Percentiles rank a stretch among this genome's conserved stretches.
phyloP scores from a whole-genome alignment of 768 basidiomycete species.

The Trametes villosa region DNA sequence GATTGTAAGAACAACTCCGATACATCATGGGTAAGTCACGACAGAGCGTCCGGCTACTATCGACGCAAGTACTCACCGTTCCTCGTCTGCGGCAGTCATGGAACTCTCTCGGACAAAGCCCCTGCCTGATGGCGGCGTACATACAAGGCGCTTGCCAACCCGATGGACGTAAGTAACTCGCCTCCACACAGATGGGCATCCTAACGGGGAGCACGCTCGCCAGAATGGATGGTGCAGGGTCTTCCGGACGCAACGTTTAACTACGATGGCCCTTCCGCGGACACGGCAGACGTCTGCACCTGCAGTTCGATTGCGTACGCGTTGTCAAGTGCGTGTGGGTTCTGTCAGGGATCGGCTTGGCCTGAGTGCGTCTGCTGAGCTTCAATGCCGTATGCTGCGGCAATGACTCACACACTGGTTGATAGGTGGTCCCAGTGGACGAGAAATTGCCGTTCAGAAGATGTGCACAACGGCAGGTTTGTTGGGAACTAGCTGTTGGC shows the following conservation, averaged over 20 bases:
- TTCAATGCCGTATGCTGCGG: background rate
- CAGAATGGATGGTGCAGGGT: conserved; percentile 42
- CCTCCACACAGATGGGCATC: background rate
- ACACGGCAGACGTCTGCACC: conserved; percentile 45
- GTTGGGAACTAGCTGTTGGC: background rate
- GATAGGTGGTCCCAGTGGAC: conserved; percentile 8
- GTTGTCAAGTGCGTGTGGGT: conserved; percentile 54
- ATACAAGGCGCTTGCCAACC: conserved; percentile 46
- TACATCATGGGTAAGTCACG: background rate
- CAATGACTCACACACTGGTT: background rate
- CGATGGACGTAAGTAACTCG: conserved; percentile 37
- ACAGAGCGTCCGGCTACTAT: background rate
- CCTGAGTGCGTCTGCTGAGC: background rate
- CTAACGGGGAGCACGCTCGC: background rate
- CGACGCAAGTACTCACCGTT: too few relatives aligned
- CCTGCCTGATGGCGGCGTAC: conserved; percentile 49
- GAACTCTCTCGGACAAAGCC: conserved; percentile 45
- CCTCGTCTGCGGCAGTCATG: conserved; percentile 39
- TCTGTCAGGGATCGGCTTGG: conserved; percentile 43
- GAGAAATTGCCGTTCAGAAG: background rate
- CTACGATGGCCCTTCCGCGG: conserved; percentile 38
- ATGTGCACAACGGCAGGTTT: conserved; percentile 5
- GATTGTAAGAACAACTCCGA: background rate
- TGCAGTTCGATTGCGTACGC: conserved; percentile 60
- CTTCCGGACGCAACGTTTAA: conserved; percentile 39